These are phyloP conservation scores for Odontarrhena argentea DNA, from an alignment of 345 rosid genomes.

Conservation along the genomic window DNA sequence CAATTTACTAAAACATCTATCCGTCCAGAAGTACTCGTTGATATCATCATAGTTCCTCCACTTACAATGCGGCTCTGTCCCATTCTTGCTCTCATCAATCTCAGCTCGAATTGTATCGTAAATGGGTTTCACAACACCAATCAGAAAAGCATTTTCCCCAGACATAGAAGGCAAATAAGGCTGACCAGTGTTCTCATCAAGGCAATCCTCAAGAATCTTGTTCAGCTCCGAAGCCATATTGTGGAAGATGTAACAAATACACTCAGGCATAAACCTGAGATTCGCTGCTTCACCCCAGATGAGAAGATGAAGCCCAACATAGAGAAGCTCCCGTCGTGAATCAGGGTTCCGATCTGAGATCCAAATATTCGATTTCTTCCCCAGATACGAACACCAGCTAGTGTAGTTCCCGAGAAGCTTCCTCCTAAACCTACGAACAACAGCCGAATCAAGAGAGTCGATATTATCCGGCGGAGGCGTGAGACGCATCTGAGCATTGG, in stretches of 20 bases:
- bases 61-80: slow-evolving; percentile 71
- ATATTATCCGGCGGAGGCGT: slow-evolving; percentile 88
- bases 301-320: slow-evolving; percentile 69
- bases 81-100: slow-evolving; percentile 65
- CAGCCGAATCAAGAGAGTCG: slow-evolving; percentile 71
- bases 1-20: slow-evolving; percentile 70
- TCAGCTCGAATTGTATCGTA: slow-evolving; percentile 62
- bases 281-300: slow-evolving; percentile 95
- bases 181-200: slow-evolving; percentile 61
- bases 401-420: slow-evolving; percentile 77
- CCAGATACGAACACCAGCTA: slow-evolving; percentile 84
- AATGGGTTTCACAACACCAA: slow-evolving; percentile 62
- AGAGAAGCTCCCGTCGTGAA: slow-evolving; percentile 74
- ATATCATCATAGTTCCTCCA: slow-evolving; percentile 97
- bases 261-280: slow-evolving; percentile 86
- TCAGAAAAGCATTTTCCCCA: slow-evolving; percentile 66
- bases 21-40: slow-evolving; percentile 88
- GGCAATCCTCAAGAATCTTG: slow-evolving; percentile 76
- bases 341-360: slow-evolving; percentile 76
- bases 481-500: slow-evolving; percentile 97
- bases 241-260: slow-evolving; percentile 82
- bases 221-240: slow-evolving; percentile 91
- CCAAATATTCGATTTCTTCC: slow-evolving; percentile 84
- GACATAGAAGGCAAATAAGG: slow-evolving; percentile 52
- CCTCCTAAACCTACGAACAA: slow-evolving; percentile 70